A percentile compares a stretch with the other conserved stretches of the same genome.
Conservation (phyloP, 2,329 filamentous ascomycete species). For the Hirsutella thompsonii region DNA sequence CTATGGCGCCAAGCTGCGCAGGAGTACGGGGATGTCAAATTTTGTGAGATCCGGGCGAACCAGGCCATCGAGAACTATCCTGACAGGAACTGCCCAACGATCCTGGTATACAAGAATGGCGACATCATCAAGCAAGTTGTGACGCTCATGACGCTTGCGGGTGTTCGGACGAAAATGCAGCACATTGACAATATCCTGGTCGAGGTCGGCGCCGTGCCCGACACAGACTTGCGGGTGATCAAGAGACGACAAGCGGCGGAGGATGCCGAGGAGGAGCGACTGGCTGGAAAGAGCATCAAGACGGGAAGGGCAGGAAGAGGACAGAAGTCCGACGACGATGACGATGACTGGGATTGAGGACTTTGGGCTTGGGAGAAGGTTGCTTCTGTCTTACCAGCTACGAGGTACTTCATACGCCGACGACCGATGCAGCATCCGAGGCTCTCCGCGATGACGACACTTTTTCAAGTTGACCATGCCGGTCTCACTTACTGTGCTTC, state of each 20-base stretch:
- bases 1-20: conserved; percentile 74
- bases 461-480: too few species aligned
- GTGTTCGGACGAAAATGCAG: conserved; percentile 54
- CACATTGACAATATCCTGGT: conserved; percentile 74
- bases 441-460: too few species aligned
- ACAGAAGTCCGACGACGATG: conserved; percentile 28
- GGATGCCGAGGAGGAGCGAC: conserved; percentile 45
- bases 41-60: conserved; percentile 86
- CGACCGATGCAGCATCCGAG: neutral
- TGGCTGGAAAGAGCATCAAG: conserved; percentile 35
- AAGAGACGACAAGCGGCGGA: conserved; percentile 47
- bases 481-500: too few species aligned
- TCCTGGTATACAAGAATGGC: conserved; percentile 82
- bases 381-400: neutral
- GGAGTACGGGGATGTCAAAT: conserved; percentile 91
- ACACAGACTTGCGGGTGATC: conserved; percentile 65
- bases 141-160: conserved; percentile 70
- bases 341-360: conserved; percentile 51
- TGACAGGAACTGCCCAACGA: conserved; percentile 86
- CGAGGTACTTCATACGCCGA: neutral
- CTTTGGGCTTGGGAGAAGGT: neutral
- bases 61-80: conserved; percentile 96
- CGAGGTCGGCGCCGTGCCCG: conserved; percentile 65
- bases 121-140: conserved; percentile 88
- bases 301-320: conserved; percentile 34